These are phyloP conservation scores for Vitis hybrid DNA, from an alignment of 177 flowering plant species.

Conservation along the genomic window DNA sequence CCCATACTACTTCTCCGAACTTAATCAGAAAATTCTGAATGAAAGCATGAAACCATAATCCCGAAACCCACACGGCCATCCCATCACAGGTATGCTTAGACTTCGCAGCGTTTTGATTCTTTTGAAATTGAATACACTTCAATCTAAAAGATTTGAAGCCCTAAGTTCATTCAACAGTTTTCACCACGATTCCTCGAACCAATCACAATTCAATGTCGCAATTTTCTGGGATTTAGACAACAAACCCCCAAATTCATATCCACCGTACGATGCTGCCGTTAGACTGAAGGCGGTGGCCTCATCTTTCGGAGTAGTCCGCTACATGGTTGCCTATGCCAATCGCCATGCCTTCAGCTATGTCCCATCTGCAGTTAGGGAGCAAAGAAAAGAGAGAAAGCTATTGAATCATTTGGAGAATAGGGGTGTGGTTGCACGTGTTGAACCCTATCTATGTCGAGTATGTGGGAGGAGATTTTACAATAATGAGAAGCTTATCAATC, in stretches of 20 bases:
- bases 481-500: slow-evolving; percentile 63
- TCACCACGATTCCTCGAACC: neutral
- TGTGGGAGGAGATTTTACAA: slow-evolving; percentile 78
- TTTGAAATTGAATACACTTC: neutral
- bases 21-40: too few relatives aligned
- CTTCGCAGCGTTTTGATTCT: too few relatives aligned
- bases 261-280: slow-evolving; percentile 71
- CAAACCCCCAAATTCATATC: slow-evolving; percentile 65
- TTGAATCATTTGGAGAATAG: slow-evolving; percentile 52
- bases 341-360: slow-evolving; percentile 57
- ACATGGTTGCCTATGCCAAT: slow-evolving; percentile 80
- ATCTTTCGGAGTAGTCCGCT: slow-evolving; percentile 56
- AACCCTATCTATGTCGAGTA: slow-evolving; percentile 60
- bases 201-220: slow-evolving; percentile 30
- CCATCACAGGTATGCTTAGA: too few relatives aligned
- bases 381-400: slow-evolving; percentile 51
- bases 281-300: slow-evolving; percentile 56
- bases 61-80: neutral
- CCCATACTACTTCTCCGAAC: too few relatives aligned
- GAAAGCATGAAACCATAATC: neutral
- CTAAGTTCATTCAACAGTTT: slow-evolving; percentile 1
- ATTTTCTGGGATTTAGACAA: slow-evolving; percentile 95
- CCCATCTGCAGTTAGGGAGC: slow-evolving; percentile 51
- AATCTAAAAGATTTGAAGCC: neutral
- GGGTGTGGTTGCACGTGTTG: slow-evolving; percentile 45